Conservation (phyloP, 805 yeast genomes). For the Pichia cabralensis region DNA sequence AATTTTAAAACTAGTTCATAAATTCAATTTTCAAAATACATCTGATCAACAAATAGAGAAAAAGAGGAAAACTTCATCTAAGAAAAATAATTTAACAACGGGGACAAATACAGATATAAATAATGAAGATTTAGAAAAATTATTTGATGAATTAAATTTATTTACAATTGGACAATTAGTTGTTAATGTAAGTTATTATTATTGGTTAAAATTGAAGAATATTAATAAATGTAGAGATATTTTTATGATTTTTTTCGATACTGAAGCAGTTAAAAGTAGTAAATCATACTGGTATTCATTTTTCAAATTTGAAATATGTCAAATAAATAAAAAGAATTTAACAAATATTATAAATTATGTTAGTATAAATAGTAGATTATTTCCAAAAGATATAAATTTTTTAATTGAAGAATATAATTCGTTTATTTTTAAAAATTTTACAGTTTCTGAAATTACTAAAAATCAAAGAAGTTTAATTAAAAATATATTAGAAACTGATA, state of each 20-base stretch:
- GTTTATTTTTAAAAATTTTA: constrained; percentile 24
- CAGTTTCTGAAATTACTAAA: constrained; percentile 14
- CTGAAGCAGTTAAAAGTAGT: constrained; percentile 29
- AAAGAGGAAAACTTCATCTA: constrained; percentile 1
- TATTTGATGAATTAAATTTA: too few relatives aligned
- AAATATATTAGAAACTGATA: constrained; percentile 23
- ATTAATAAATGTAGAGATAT: constrained; percentile 18
- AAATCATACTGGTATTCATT: constrained; percentile 47
- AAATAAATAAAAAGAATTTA: constrained; percentile 35
- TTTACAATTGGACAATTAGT: constrained; percentile 20
- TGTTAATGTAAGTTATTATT: constrained; percentile 19
- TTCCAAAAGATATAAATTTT: constrained; percentile 37
- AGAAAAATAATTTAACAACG: too few relatives aligned
- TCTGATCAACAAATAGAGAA: background rate
- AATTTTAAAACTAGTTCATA: constrained; percentile 10
- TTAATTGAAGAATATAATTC: constrained; percentile 30
- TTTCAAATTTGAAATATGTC: constrained; percentile 41
- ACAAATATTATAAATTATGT: constrained; percentile 35
- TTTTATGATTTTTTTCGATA: constrained; percentile 18
- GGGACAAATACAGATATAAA: too few relatives aligned
- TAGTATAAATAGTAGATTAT: constrained; percentile 36
- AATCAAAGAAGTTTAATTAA: constrained; percentile 18
- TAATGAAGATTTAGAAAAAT: too few relatives aligned
- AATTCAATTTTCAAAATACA: constrained; percentile 10
- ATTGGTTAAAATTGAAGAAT: constrained; percentile 18